Evolutionary conservation across 495 filamentous ascomycete species (phyloP), one percentile per base, ranked within the genome.

Genomic region (Podospora anserina): DNA sequence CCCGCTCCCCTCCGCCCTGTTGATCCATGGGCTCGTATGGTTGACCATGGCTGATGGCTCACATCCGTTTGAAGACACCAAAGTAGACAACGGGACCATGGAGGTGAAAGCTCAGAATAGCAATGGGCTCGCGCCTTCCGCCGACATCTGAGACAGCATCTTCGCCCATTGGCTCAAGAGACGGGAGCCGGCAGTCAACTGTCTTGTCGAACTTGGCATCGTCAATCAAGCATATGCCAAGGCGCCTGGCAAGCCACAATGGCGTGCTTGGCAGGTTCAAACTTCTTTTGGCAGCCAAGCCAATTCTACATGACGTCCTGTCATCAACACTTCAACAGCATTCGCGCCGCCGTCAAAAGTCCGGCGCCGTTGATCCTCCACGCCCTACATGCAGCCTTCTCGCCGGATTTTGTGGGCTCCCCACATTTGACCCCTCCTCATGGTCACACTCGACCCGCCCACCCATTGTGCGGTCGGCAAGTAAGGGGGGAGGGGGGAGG

Each of bases 191-290:
- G 39, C 39, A 49, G 39, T 49, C 39, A 49, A 49, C 39, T 16
- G 39, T 49, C 39, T 49, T 49, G 39, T 49, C 39, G 39, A 11
- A 11, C 39, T 49, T 49, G 19, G 56, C 2, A 54, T 19, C 28
- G 27, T 19, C 15, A 63, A 27, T 66, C 58, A 71, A 69, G 66
- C 69, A 67, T 69, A 60, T 66, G 71, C 62, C 71, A 73, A 74
- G 72, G 64, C 63, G 67, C 69, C 67, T 62, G 61, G 67, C 65
- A 74, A 71, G 72, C 72, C 69, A 69, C 72, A 44, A 58, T 62
- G 57, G 65, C 63, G 23, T 16, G 15, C 63, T 65, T 64, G 61
- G 68, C 64, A 70, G 53, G 61, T 16, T 32, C 20, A 39, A n/a
- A 53, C 53, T 39, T 59, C 60, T 63, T 30, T 57, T 44, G 28